A percentile compares a stretch with the other conserved stretches of the same genome.
Evolutionary conservation across 257 asterid genomes (phyloP).

Genomic region (Ehretia macrophylla): DNA sequence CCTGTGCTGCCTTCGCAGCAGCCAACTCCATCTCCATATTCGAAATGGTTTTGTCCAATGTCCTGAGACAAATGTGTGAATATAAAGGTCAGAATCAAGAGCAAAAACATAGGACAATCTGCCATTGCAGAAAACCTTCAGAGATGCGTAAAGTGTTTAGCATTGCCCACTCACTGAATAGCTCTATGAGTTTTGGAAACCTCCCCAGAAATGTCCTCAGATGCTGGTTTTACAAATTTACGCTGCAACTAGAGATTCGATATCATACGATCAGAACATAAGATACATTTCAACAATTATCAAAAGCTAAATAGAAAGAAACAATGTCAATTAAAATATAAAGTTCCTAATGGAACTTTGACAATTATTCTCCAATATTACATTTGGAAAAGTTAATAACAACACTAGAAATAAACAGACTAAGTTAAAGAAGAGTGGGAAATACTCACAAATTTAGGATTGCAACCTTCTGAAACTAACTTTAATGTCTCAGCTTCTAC

Average conservation of each 20-base stretch:
- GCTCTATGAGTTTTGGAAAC: constrained; percentile 50
- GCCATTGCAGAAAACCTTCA: neutral
- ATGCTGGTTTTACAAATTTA: constrained; percentile 45
- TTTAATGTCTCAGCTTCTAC: constrained; percentile 63
- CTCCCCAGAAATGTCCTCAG: constrained; percentile 51
- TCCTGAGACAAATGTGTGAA: constrained; percentile 30
- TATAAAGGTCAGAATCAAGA: neutral
- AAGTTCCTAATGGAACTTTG: neutral
- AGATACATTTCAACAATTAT: neutral
- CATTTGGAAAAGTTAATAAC: neutral
- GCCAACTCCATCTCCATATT: constrained; percentile 79
- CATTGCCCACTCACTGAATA: constrained; percentile 45
- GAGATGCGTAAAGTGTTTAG: neutral
- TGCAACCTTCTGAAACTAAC: constrained; percentile 73
- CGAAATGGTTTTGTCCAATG: constrained; percentile 74
- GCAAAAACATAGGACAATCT: neutral
- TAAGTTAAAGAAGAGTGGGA: constrained; percentile 1
- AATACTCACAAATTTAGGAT: constrained; percentile 64
- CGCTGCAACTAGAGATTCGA: constrained; percentile 28
- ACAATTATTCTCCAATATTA: neutral
- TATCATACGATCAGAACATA: neutral
- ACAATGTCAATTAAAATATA: neutral
- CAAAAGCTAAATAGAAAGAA: neutral
- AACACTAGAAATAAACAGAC: neutral
- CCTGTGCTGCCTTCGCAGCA: constrained; percentile 77